Evolutionary conservation across 2,329 filamentous ascomycete species (phyloP).

Genomic region (Cryoendolithus antarcticus): DNA sequence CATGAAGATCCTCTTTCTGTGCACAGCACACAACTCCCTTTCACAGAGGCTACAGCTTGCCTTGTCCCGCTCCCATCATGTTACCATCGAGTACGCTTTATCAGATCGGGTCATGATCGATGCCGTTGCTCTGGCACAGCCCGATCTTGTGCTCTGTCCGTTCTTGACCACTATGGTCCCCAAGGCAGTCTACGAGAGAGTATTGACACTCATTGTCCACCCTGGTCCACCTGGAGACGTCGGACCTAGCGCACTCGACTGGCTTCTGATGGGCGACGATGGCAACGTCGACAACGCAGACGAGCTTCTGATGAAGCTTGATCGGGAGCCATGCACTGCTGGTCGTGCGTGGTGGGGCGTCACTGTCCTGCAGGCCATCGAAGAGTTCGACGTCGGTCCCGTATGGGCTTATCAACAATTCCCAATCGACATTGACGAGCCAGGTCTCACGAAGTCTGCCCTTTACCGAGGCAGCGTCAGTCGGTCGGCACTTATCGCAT

Average conservation of each 20-base stretch:
- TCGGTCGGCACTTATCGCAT: slow-evolving; percentile 27
- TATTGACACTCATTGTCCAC: slow-evolving; percentile 30
- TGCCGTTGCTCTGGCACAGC: slow-evolving; percentile 25
- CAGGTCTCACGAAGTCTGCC: slow-evolving; percentile 28
- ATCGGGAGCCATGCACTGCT: slow-evolving; percentile 11
- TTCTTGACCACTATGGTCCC: slow-evolving; percentile 30
- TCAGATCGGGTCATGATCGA: slow-evolving; percentile 25
- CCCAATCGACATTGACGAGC: slow-evolving; percentile 28
- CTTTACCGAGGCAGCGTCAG: slow-evolving; percentile 30
- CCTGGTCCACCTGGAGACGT: slow-evolving; percentile 32
- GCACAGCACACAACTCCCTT: slow-evolving; percentile 34
- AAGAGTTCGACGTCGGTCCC: slow-evolving; percentile 31
- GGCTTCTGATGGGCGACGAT: slow-evolving; percentile 32
- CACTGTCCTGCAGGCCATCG: slow-evolving; percentile 29
- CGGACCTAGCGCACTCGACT: slow-evolving; percentile 31
- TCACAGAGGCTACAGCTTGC: slow-evolving; percentile 29
- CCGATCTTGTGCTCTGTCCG: slow-evolving; percentile 32
- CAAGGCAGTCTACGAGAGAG: slow-evolving; percentile 25
- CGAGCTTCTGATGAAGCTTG: slow-evolving; percentile 18
- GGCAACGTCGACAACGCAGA: slow-evolving; percentile 23
- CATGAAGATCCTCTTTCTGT: slow-evolving; percentile 32
- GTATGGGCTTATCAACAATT: slow-evolving; percentile 36
- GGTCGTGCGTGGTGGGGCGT: slow-evolving; percentile 32
- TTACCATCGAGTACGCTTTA: slow-evolving; percentile 30
- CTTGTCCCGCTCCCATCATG: slow-evolving; percentile 24